A percentile compares a stretch with the other conserved stretches of the same genome.
These are phyloP conservation scores for Rhododendron kiyosumense DNA, from an alignment of 148 eudicot species.

Conservation along the genomic window DNA sequence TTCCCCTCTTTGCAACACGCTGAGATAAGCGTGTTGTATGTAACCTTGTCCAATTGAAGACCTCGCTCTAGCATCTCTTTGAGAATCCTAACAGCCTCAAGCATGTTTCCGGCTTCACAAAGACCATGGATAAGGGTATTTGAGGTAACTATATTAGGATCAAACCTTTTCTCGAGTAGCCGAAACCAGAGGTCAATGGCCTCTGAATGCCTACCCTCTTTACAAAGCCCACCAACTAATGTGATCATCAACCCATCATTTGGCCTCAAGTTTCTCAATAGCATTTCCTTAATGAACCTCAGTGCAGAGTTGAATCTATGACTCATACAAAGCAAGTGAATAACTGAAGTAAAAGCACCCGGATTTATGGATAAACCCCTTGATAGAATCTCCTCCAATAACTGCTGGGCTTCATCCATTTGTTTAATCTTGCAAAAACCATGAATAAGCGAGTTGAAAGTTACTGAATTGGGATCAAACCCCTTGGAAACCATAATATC, in stretches of 20 bases:
- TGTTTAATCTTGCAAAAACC: conserved; percentile 68
- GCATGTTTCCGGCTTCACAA: conserved; percentile 51
- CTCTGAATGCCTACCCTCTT: conserved; percentile 45
- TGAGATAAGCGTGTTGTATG: conserved; percentile 71
- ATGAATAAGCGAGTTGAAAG: conserved; percentile 58
- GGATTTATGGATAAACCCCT: conserved; percentile 40
- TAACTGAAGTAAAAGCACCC: conserved; percentile 51
- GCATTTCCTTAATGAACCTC: conserved; percentile 45
- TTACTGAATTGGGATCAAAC: conserved; percentile 53
- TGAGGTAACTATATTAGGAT: conserved; percentile 60
- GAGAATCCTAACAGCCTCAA: conserved; percentile 53
- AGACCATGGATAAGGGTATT: conserved; percentile 80
- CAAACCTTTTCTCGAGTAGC: conserved; percentile 44
- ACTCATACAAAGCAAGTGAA: conserved; percentile 38
- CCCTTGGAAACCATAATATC: conserved; percentile 62
- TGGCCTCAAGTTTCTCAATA: conserved; percentile 60
- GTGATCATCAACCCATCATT: conserved; percentile 58
- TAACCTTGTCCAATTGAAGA: conserved; percentile 46
- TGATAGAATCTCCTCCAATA: conserved; percentile 57
- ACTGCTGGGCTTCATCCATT: conserved; percentile 47
- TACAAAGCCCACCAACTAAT: conserved; percentile 54
- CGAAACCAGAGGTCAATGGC: conserved; percentile 64
- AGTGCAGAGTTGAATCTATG: conserved; percentile 45
- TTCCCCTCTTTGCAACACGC: conserved; percentile 66
- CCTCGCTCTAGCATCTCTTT: conserved; percentile 59